Percentiles rank a stretch among this genome's conserved stretches.
Conservation (phyloP, 2,329 filamentous ascomycete species). For the Aspergillus pseudotamarii region DNA sequence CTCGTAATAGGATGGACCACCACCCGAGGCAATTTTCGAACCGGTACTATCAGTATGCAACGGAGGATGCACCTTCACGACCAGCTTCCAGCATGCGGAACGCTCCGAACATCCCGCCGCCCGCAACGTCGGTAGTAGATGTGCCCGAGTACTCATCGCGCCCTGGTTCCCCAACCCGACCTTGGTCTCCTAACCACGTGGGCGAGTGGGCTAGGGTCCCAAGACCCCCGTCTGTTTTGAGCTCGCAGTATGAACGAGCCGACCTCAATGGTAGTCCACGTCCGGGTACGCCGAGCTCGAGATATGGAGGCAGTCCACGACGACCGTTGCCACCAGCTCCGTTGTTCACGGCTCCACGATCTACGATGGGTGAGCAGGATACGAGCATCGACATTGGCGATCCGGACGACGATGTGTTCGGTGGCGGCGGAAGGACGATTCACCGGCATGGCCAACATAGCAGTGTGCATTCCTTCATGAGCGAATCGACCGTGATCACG, state of each 20-base stretch:
- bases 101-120: conserved; percentile 45
- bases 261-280: conserved; percentile 88
- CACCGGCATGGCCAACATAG: conserved; percentile 57
- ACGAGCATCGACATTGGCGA: conserved; percentile 55
- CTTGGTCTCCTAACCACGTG: conserved; percentile 57
- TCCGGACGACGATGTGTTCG: conserved; percentile 72
- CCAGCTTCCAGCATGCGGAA: conserved; percentile 47
- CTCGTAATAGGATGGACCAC: conserved; percentile 16
- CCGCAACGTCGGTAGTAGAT: conserved; percentile 37
- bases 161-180: conserved; percentile 47
- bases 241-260: conserved; percentile 76
- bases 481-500: conserved; percentile 60
- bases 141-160: conserved; percentile 42
- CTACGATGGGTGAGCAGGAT: conserved; percentile 35
- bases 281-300: conserved; percentile 85
- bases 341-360: conserved; percentile 67
- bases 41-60: conserved; percentile 23
- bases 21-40: conserved; percentile 10
- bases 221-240: conserved; percentile 65
- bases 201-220: conserved; percentile 73
- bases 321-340: conserved; percentile 87
- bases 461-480: conserved; percentile 63
- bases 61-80: conserved; percentile 35
- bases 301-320: conserved; percentile 84
- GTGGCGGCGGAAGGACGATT: conserved; percentile 43